Conservation (phyloP, 1,284 basidiomycete species). For the Stereum hirsutum region DNA sequence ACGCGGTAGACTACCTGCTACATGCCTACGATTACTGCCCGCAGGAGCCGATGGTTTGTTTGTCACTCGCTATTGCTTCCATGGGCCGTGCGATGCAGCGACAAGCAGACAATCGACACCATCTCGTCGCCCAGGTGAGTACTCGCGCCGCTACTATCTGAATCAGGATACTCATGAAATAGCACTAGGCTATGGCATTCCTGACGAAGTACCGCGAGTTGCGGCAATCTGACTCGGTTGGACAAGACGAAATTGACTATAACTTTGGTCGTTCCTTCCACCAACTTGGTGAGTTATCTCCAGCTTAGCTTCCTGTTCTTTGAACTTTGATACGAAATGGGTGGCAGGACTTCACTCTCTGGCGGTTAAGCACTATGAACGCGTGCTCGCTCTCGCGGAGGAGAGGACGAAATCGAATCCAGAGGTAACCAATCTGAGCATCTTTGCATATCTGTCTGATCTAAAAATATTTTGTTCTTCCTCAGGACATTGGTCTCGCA, state of each 20-base stretch:
- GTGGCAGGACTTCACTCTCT: slow-evolving; percentile 65
- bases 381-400: slow-evolving; percentile 57
- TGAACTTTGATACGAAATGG: not conserved
- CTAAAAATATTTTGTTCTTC: not conserved
- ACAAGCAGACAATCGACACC: slow-evolving; percentile 90
- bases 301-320: not conserved
- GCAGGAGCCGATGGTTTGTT: slow-evolving; percentile 78
- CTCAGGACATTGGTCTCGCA: slow-evolving; percentile 37
- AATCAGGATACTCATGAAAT: not conserved
- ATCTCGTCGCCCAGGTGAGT: slow-evolving; percentile 67
- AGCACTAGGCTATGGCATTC: slow-evolving; percentile 82
- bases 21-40: slow-evolving; percentile 82
- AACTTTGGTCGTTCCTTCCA: slow-evolving; percentile 91
- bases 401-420: slow-evolving; percentile 10
- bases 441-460: slow-evolving; percentile 1
- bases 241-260: slow-evolving; percentile 75
- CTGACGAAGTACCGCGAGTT: slow-evolving; percentile 66
- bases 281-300: slow-evolving; percentile 57
- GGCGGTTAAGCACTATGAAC: slow-evolving; percentile 79
- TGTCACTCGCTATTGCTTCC: slow-evolving; percentile 78
- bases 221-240: slow-evolving; percentile 32
- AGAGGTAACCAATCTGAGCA: slow-evolving; percentile 15
- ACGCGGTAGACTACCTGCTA: slow-evolving; percentile 68
- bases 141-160: not conserved
- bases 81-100: slow-evolving; percentile 87